Base-by-base conservation (phyloP, 2,329 filamentous ascomycete species). In the Paraphoma chrysanthemicola region DNA sequence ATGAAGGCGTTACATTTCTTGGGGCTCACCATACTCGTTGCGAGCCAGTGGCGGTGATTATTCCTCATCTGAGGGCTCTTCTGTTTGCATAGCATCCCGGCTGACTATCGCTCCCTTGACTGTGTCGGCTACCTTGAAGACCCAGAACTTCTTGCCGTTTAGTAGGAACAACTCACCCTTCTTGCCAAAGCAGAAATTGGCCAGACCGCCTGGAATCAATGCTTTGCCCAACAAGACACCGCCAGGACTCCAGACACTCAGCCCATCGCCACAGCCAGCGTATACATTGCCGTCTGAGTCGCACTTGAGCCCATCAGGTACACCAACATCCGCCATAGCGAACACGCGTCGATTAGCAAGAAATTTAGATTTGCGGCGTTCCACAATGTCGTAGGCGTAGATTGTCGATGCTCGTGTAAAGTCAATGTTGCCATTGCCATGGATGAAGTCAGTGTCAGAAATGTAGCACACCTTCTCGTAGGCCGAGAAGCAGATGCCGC, bases 231-330 rank as follows among this genome's bases (percentile, higher is more conserved):
- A 69, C 1, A 81, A 67, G 4, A 68, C 68, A 0, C 82, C 82
- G 2, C 72, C 77, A 1, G 76, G 57, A 38, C 69, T 79, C 79
- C 81, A 85, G 6, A 84, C 74, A 53, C 83, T 80, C 11, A 85
- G 67, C 1, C 82, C 82, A 50, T 82, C 81, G 2, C 74, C 77
- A 49, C 81, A 83, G 0, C 78, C 81, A 30, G 77, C 76, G 57
- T 80, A 88, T 2, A 88, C 80, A 51, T 86, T 85, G 2, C 86
- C 86, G 23, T 61, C 64, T 4, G 66, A 67, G 28, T 66, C 67
- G 49, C 33, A 62, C 28, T 60, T 61, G 46, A 64, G 54, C 14
- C 52, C 57, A 23, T 64, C 53, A 5, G 62, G 62, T 9, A 58
- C 42, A 18, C 54, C 50, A 1, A 38, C 51, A 30, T 57, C 59